Evolutionary conservation across 148 eudicot genomes (phyloP).

Genomic region (Tetragonia tetragonoides): DNA sequence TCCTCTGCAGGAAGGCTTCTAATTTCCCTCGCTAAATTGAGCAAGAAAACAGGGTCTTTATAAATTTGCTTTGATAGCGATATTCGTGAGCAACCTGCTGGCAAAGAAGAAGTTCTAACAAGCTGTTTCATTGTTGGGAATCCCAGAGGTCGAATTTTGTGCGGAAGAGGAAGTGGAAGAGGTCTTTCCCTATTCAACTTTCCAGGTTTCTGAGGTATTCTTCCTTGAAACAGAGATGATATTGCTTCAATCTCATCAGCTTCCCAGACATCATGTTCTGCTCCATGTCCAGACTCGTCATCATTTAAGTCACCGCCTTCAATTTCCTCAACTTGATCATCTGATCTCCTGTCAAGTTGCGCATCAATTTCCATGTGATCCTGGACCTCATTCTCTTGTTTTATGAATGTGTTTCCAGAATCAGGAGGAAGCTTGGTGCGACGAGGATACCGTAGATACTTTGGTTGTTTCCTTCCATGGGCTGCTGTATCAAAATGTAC

Average conservation of each 20-base stretch:
- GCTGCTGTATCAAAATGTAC: conserved; percentile 24
- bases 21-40: conserved; percentile 69
- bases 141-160: conserved; percentile 74
- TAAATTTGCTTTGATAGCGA: conserved; percentile 51
- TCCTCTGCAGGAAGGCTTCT: conserved; percentile 54
- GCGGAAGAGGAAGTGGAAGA: conserved; percentile 80
- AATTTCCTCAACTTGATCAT: conserved; percentile 14
- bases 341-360: conserved; percentile 20
- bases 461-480: conserved; percentile 34
- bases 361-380: conserved; percentile 17
- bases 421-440: conserved; percentile 57
- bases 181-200: conserved; percentile 68
- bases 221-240: conserved; percentile 78
- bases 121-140: conserved; percentile 57
- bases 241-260: conserved; percentile 84
- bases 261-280: conserved; percentile 50
- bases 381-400: conserved; percentile 21
- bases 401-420: conserved; percentile 31
- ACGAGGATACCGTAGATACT: conserved; percentile 54
- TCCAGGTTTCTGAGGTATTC: conserved; percentile 90
- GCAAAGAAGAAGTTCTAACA: conserved; percentile 27
- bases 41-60: conserved; percentile 70
- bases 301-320: conserved; percentile 20
- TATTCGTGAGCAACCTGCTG: conserved; percentile 31
- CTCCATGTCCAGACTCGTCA: conserved; percentile 23